A percentile compares a stretch with the other conserved stretches of the same genome.
Evolutionary conservation across 1,284 basidiomycete genomes (phyloP).

Genomic region (Hypsizygus ulmarius): DNA sequence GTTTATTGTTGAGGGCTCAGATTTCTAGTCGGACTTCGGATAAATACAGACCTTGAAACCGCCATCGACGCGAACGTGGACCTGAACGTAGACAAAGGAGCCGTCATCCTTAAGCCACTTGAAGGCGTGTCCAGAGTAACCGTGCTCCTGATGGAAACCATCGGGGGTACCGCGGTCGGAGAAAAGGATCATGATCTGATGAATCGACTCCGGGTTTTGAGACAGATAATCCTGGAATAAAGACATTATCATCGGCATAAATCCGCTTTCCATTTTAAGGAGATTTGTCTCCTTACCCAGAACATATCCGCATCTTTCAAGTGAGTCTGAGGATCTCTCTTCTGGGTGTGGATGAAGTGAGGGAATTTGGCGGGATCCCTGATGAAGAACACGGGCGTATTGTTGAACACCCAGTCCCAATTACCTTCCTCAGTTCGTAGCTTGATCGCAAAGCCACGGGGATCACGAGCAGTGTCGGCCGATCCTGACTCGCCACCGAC

Average conservation of each 20-base stretch:
- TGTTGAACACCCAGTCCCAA: slow-evolving; percentile 91
- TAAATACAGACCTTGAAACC: slow-evolving; percentile 64
- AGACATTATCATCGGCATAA: too few species aligned
- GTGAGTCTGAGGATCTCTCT: slow-evolving; percentile 88
- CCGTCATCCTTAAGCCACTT: slow-evolving; percentile 85
- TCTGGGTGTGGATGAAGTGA: slow-evolving; percentile 96
- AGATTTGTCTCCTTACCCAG: slow-evolving; percentile 54
- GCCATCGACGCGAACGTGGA: slow-evolving; percentile 74
- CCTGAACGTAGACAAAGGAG: slow-evolving; percentile 79
- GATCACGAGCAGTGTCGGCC: slow-evolving; percentile 88
- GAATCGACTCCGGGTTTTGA: slow-evolving; percentile 90
- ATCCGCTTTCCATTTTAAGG: too few species aligned
- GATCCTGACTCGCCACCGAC: slow-evolving; percentile 88
- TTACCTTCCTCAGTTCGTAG: slow-evolving; percentile 87
- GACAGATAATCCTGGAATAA: slow-evolving; percentile 75
- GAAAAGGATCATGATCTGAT: slow-evolving; percentile 89
- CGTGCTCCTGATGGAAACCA: slow-evolving; percentile 81
- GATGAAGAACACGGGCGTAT: slow-evolving; percentile 89
- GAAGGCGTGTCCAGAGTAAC: slow-evolving; percentile 92
- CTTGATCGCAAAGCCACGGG: slow-evolving; percentile 92
- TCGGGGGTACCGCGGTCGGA: slow-evolving; percentile 90
- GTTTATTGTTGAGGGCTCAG: slow-evolving; percentile 1
- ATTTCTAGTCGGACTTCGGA: slow-evolving; percentile 3
- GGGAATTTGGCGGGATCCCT: slow-evolving; percentile 82
- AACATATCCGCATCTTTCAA: slow-evolving; percentile 80